Evolutionary conservation across 441 rosid species (phyloP).

Genomic region (Syzygium malaccense): DNA sequence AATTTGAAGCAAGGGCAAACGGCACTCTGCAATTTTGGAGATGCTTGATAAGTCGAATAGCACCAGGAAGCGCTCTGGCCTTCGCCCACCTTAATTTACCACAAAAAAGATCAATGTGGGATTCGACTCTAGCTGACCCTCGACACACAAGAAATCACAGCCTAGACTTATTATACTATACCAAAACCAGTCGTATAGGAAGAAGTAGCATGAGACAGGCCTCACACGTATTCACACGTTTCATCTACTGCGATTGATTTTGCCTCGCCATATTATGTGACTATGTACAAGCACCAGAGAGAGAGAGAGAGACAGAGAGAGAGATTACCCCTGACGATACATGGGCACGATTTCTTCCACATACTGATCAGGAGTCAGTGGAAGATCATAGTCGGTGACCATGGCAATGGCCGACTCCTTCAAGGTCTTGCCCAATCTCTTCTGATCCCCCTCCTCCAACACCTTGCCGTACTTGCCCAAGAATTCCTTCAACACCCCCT

Average conservation of each 20-base stretch:
- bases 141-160: background rate
- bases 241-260: background rate
- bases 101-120: background rate
- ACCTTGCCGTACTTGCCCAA: slow-evolving; percentile 29
- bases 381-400: slow-evolving; percentile 29
- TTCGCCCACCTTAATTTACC: slow-evolving; percentile 19
- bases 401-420: slow-evolving; percentile 26
- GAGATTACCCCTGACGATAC: slow-evolving; percentile 22
- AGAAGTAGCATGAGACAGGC: background rate
- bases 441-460: slow-evolving; percentile 11
- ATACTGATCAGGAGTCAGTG: slow-evolving; percentile 26
- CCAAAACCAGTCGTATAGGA: background rate
- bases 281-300: background rate
- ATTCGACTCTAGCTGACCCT: background rate
- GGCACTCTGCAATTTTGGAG: slow-evolving; percentile 26
- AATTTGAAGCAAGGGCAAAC: slow-evolving; percentile 40
- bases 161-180: background rate
- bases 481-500: slow-evolving; percentile 26
- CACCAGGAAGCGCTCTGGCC: slow-evolving; percentile 32
- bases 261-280: background rate
- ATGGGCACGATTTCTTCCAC: slow-evolving; percentile 27
- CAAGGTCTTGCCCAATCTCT: slow-evolving; percentile 30
- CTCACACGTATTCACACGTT: background rate
- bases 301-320: background rate
- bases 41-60: slow-evolving; percentile 34